These are phyloP conservation scores for Lactarius sp. DNA, from an alignment of 768 basidiomycete genomes.

Conservation along the genomic window DNA sequence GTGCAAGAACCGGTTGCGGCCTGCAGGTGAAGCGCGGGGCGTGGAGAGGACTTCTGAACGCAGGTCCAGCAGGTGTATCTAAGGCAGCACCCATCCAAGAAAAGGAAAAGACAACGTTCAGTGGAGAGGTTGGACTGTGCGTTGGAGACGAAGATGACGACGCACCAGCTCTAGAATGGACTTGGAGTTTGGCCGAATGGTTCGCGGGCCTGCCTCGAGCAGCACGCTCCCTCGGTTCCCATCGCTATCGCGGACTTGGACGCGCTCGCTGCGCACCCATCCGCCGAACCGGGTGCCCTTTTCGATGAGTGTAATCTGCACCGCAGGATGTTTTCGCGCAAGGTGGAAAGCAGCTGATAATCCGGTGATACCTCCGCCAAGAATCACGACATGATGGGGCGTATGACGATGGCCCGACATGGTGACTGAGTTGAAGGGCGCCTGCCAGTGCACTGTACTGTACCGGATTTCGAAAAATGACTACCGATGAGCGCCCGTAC, in stretches of 20 bases:
- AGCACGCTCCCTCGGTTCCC: conserved; percentile 42
- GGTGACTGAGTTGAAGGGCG: background rate
- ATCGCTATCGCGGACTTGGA: conserved; percentile 35
- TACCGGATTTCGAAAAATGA: too few species aligned
- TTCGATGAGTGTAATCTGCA: conserved; percentile 67
- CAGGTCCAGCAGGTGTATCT: conserved; percentile 78
- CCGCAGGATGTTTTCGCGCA: conserved; percentile 53
- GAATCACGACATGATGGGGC: conserved; percentile 48
- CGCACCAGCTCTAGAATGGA: conserved; percentile 77
- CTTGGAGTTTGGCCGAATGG: conserved; percentile 71
- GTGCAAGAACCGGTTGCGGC: conserved; percentile 70
- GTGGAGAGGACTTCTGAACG: conserved; percentile 58
- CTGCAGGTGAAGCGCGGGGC: conserved; percentile 62
- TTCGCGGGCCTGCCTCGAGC: conserved; percentile 85
- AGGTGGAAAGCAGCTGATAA: conserved; percentile 79
- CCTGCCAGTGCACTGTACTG: background rate
- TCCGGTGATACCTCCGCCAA: conserved; percentile 81
- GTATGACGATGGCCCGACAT: background rate
- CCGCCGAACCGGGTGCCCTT: conserved; percentile 64
- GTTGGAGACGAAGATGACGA: conserved; percentile 2
- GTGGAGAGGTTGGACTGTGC: background rate
- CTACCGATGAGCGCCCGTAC: background rate
- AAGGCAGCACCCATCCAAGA: background rate
- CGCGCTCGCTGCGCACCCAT: conserved; percentile 70
- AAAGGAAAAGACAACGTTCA: background rate